Conservation (phyloP, 1,139 yeast genomes). For the Suhomyces wounanorum region DNA sequence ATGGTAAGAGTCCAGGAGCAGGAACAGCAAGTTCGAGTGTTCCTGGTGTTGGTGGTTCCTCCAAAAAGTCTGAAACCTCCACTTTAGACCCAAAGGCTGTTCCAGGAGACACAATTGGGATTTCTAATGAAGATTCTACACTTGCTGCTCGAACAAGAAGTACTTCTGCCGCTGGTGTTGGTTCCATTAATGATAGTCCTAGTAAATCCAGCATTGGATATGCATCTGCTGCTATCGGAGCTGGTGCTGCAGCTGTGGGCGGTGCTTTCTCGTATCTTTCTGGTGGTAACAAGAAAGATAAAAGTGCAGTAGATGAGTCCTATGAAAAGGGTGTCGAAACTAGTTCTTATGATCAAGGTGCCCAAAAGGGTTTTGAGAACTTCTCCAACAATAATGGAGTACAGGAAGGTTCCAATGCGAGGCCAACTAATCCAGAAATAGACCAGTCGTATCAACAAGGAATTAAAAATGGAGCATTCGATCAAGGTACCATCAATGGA, state of each 20-base stretch:
- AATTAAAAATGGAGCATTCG: background rate
- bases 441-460: background rate
- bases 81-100: conserved; percentile 1
- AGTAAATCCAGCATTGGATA: background rate
- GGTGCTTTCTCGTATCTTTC: conserved; percentile 11
- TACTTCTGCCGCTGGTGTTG: background rate
- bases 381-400: background rate
- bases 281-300: conserved; percentile 3
- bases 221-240: conserved; percentile 3
- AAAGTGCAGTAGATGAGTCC: background rate
- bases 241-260: conserved; percentile 12
- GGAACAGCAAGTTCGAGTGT: conserved; percentile 1
- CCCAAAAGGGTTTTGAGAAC: background rate
- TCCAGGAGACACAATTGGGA: background rate
- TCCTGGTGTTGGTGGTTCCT: background rate
- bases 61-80: background rate
- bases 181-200: background rate
- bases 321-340: conserved; percentile 2
- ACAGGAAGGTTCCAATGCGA: background rate
- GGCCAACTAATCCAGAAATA: background rate
- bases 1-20: background rate
- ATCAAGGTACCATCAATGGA: conserved; percentile 1
- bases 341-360: conserved; percentile 2
- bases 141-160: background rate
- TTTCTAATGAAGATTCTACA: background rate